Base-by-base conservation (phyloP, 1,139 yeast species). In the Spathaspora sp. region DNA sequence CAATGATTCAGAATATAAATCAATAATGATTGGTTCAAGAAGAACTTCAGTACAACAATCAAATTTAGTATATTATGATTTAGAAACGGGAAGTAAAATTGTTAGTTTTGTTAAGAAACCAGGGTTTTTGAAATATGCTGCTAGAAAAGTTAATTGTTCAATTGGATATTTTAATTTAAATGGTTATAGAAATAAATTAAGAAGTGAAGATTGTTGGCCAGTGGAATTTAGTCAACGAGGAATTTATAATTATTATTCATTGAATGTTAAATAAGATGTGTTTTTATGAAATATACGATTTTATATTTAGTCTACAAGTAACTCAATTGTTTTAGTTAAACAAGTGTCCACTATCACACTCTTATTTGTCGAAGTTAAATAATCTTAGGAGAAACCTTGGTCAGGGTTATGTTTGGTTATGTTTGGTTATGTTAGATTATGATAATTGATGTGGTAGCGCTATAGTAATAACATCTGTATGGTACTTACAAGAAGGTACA, bases 171-270 rank as follows among this genome's bases (percentile, higher is more conserved):
- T 70, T 53, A 69, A 74, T 49, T 61, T 74, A 48, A 66, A 68
- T 47, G 58, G 60, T 29, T 65, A 70, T 40, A 71, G 68, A 52
- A 63, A 65, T 51, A 68, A 69, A 51, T 53, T 56, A 17, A 52
- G 61, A 15, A 64, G 68, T 42, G 82, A 81, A 58, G 73, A 69
- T 46, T 74, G 78, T 9, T 84, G 87, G 79, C 90, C 90, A 0
- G 81, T 78, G 41, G 81, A 81, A 50, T 75, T 75, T 50, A 67
- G 76, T 52, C 89, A 85, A 60, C 69, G 90, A 45, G 91, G 91
- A 1, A 82, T 85, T 49, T 85, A 84, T 61, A 82, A 84, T 57
- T 85, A 85, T 59, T 85, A 85, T 58, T 80, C 78, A n/a, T 61
- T 75, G 44, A 75, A 75, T 54, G 67, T 74, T 31, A 70, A 68